Percentiles rank a stretch among this genome's conserved stretches.
These are phyloP conservation scores for Fusarium graminum DNA, from an alignment of 2,329 filamentous ascomycete genomes.

Conservation along the genomic window DNA sequence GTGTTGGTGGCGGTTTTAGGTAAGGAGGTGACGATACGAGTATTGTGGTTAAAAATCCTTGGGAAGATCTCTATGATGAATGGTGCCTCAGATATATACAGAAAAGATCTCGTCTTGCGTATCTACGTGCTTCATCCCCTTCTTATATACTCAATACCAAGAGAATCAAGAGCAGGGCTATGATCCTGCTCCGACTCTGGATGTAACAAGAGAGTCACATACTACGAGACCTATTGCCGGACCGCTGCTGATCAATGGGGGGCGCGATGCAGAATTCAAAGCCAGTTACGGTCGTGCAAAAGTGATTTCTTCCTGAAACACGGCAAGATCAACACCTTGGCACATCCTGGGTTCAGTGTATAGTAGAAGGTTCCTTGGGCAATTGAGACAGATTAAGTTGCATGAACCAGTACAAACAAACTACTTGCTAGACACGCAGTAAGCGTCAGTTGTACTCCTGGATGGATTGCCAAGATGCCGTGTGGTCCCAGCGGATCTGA, in stretches of 20 bases:
- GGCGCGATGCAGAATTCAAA: neutral
- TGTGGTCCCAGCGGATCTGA: conserved; percentile 10
- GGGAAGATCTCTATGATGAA: neutral
- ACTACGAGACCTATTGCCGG: conserved; percentile 2
- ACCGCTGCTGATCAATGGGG: conserved; percentile 29
- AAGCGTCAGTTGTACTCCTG: neutral
- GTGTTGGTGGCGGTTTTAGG: conserved; percentile 3
- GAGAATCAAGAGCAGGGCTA: conserved; percentile 21
- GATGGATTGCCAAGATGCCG: conserved; percentile 12
- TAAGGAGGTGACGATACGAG: neutral
- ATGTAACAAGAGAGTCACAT: conserved; percentile 9
- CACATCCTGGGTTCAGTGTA: conserved; percentile 6
- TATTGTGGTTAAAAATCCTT: neutral
- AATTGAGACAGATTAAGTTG: neutral
- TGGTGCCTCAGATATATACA: conserved; percentile 3
- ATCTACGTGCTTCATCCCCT: conserved; percentile 15
- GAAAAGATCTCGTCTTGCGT: conserved; percentile 1
- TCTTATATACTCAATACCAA: conserved; percentile 37
- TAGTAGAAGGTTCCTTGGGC: neutral
- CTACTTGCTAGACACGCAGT: conserved; percentile 2
- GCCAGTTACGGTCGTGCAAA: conserved; percentile 7
- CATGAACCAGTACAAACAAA: neutral
- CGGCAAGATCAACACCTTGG: conserved; percentile 42
- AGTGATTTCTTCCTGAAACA: conserved; percentile 28
- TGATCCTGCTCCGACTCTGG: conserved; percentile 8